These are phyloP conservation scores for Deakozyma indianensis DNA, from an alignment of 805 yeast genomes.

Conservation along the genomic window DNA sequence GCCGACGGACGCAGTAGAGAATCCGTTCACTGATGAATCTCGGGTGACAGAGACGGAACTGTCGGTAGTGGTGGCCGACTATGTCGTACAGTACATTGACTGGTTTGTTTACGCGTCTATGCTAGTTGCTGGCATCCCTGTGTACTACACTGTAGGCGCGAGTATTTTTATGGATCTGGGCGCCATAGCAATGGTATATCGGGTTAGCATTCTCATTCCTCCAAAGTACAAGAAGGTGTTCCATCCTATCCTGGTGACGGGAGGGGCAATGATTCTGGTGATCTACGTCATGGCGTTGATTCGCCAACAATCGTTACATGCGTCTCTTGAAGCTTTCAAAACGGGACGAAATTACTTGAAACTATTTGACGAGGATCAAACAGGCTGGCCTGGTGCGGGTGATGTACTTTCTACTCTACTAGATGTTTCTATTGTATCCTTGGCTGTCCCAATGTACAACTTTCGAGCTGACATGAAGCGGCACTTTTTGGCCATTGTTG, in stretches of 20 bases:
- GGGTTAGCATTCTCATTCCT: constrained; percentile 32
- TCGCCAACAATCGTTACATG: constrained; percentile 22
- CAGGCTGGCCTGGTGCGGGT: constrained; percentile 64
- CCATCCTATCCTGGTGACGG: constrained; percentile 61
- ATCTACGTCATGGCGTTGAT: constrained; percentile 49
- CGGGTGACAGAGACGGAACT: not conserved
- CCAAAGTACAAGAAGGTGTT: constrained; percentile 34
- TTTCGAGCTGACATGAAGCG: constrained; percentile 48
- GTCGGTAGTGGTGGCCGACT: constrained; percentile 15
- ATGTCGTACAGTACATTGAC: constrained; percentile 35
- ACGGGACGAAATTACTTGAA: constrained; percentile 55
- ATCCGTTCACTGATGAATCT: not conserved
- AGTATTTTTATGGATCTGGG: constrained; percentile 50
- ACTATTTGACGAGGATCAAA: constrained; percentile 29
- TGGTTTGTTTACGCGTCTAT: constrained; percentile 35
- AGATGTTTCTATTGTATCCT: constrained; percentile 65
- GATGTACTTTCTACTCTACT: constrained; percentile 55
- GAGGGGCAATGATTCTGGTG: constrained; percentile 46
- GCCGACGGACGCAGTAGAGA: not conserved
- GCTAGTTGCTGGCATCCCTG: constrained; percentile 42
- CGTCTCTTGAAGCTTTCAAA: constrained; percentile 43
- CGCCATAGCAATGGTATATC: constrained; percentile 43
- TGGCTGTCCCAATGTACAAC: constrained; percentile 65
- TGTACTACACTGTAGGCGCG: constrained; percentile 43
- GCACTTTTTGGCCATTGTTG: constrained; percentile 43